Percentiles rank a stretch among this genome's conserved stretches.
Conservation (phyloP, 2,329 filamentous ascomycete genomes). For the Hypoxylon sp. region DNA sequence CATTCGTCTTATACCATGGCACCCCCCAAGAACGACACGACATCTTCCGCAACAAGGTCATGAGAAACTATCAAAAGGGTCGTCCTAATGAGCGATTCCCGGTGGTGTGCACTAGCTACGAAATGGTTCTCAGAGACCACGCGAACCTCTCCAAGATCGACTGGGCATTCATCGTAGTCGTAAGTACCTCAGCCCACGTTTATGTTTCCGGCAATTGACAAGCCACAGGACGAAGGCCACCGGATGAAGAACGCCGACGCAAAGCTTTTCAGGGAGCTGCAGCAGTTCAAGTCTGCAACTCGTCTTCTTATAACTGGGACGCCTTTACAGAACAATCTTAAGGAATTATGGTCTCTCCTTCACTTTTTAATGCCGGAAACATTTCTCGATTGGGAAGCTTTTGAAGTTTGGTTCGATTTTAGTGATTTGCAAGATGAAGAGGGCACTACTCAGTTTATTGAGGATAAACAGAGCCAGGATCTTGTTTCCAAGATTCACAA, state of each 20-base stretch:
- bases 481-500: slow-evolving; percentile 91
- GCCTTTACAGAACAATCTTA: slow-evolving; percentile 93
- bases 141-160: slow-evolving; percentile 85
- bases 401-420: slow-evolving; percentile 98
- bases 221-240: slow-evolving; percentile 86
- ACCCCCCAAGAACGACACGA: slow-evolving; percentile 81
- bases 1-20: slow-evolving; percentile 92
- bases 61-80: slow-evolving; percentile 75
- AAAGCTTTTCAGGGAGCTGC: slow-evolving; percentile 87
- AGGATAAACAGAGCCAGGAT: slow-evolving; percentile 82
- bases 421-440: slow-evolving; percentile 89
- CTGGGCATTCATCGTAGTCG: slow-evolving; percentile 98
- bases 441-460: slow-evolving; percentile 82
- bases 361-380: slow-evolving; percentile 94
- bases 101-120: slow-evolving; percentile 93
- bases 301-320: slow-evolving; percentile 94
- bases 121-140: slow-evolving; percentile 93
- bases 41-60: slow-evolving; percentile 80
- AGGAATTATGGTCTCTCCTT: slow-evolving; percentile 93
- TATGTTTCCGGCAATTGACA: slow-evolving; percentile 37
- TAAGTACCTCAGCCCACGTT: slow-evolving; percentile 56
- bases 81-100: slow-evolving; percentile 79
- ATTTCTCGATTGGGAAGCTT: slow-evolving; percentile 93
- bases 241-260: slow-evolving; percentile 98
- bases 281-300: slow-evolving; percentile 91